phyloP scores from a whole-genome alignment of 345 rosid species.

The Citrus trifoliata region DNA sequence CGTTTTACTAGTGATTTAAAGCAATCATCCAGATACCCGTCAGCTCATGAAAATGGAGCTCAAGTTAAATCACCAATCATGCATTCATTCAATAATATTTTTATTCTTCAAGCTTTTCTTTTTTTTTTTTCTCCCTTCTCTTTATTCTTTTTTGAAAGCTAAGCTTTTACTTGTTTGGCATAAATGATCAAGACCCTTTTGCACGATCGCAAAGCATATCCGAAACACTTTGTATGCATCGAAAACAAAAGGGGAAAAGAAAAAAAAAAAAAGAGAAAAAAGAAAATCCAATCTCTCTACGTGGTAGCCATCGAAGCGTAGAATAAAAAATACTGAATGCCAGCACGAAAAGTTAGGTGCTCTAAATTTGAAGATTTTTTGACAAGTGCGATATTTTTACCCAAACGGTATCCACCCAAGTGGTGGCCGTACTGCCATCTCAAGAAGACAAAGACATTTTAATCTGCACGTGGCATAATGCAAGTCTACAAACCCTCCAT shows the following conservation, averaged over 20 bases:
- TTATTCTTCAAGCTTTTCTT: neutral
- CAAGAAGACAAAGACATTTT: neutral
- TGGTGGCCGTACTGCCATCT: slow-evolving; percentile 7
- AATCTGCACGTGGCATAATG: slow-evolving; percentile 27
- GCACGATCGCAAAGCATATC: neutral
- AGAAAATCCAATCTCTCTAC: neutral
- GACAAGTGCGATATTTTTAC: neutral
- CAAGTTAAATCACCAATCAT: neutral
- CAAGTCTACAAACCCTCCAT: neutral
- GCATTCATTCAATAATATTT: neutral
- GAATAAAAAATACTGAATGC: neutral
- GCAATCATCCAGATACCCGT: neutral
- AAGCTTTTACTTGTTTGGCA: neutral
- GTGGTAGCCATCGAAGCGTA: neutral
- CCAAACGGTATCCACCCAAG: neutral
- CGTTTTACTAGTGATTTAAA: neutral
- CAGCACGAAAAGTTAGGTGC: neutral
- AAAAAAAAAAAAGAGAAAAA: neutral
- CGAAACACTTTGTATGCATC: neutral
- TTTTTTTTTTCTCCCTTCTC: too few relatives aligned
- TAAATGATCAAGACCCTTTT: neutral
- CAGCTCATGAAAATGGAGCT: neutral
- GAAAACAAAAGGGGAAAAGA: neutral
- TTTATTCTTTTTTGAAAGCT: neutral
- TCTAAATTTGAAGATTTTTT: neutral